phyloP scores from a whole-genome alignment of 495 filamentous ascomycete species.

The Xylaria longipes region DNA sequence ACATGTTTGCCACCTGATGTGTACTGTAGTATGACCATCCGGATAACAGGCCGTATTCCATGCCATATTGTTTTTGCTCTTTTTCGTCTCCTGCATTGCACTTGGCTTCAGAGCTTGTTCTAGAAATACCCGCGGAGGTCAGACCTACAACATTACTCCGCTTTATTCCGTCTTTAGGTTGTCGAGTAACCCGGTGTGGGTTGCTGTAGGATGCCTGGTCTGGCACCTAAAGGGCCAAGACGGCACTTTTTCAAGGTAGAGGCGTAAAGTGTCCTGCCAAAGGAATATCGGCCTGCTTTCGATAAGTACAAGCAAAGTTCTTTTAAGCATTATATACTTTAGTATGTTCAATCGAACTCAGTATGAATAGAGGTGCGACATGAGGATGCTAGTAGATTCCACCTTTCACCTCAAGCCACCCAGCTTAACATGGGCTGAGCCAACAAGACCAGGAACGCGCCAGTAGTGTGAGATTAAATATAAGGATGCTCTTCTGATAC shows the following conservation, averaged over 20 bases:
- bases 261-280: not conserved
- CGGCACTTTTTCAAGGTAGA: not conserved
- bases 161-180: not conserved
- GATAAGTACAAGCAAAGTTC: not conserved
- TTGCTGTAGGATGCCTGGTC: not conserved
- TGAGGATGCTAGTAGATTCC: too few species aligned
- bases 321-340: too few species aligned
- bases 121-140: not conserved
- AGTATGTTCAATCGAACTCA: too few species aligned
- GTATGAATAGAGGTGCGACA: too few species aligned
- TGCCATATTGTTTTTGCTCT: not conserved
- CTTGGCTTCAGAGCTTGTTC: not conserved
- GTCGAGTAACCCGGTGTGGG: not conserved
- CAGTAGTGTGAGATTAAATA: not conserved
- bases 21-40: not conserved
- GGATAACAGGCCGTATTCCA: not conserved
- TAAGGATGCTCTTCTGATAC: not conserved
- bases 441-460: too few species aligned
- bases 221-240: not conserved
- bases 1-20: not conserved
- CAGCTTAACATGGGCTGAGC: too few species aligned
- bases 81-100: not conserved
- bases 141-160: not conserved
- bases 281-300: not conserved
- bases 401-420: too few species aligned